A percentile compares a stretch with the other conserved stretches of the same genome.
These are phyloP conservation scores for Chrysopogon serrulatus DNA, from an alignment of 176 grass and related monocot genomes.

Conservation along the genomic window DNA sequence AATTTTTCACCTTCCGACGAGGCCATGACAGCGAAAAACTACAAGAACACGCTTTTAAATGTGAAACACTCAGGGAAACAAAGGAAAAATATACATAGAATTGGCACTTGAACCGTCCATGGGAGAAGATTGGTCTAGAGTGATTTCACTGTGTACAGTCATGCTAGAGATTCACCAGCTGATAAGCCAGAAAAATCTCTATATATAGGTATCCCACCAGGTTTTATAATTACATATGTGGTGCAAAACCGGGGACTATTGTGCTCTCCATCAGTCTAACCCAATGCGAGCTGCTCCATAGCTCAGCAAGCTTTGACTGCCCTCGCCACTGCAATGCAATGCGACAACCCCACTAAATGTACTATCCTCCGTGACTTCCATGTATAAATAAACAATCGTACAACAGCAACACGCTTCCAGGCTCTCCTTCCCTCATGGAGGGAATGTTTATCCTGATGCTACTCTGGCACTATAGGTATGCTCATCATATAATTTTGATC, in stretches of 20 bases:
- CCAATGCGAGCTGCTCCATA: background rate
- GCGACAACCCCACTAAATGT: conserved; percentile 3
- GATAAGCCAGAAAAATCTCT: conserved; percentile 1
- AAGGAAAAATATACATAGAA: background rate
- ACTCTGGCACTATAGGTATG: conserved; percentile 25
- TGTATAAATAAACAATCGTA: conserved; percentile 13
- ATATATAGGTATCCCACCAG: conserved; percentile 5
- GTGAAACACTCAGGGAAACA: background rate
- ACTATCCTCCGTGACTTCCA: conserved; percentile 20
- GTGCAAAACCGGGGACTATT: conserved; percentile 11
- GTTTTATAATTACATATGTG: conserved; percentile 17
- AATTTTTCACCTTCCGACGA: too few relatives aligned
- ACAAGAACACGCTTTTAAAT: background rate
- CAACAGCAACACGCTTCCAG: conserved; percentile 19
- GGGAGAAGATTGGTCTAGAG: background rate
- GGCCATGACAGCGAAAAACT: background rate
- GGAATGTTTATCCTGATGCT: background rate
- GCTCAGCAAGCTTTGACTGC: background rate
- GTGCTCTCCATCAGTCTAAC: background rate
- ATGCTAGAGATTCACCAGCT: background rate
- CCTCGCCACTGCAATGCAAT: background rate
- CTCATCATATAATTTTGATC: conserved; percentile 35
- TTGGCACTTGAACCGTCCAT: background rate
- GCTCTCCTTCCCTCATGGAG: background rate
- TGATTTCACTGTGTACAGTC: background rate